These are phyloP conservation scores for Capronia americana DNA, from an alignment of 2,329 filamentous ascomycete genomes.

Conservation along the genomic window DNA sequence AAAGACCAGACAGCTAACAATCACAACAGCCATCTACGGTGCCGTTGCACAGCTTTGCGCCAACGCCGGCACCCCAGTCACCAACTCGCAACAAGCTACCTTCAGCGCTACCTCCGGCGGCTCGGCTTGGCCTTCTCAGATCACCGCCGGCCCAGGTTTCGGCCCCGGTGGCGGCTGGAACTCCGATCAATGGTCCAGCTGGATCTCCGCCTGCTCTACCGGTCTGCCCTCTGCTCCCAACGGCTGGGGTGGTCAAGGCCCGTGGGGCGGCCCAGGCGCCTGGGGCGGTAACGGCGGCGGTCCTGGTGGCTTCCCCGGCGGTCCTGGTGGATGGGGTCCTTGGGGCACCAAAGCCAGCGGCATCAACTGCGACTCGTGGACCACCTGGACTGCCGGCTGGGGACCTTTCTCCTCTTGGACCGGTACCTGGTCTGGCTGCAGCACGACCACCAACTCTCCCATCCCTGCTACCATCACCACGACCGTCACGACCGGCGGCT, in stretches of 20 bases:
- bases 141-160: conserved; percentile 35
- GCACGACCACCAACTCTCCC: conserved; percentile 36
- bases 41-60: conserved; percentile 41
- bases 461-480: conserved; percentile 40
- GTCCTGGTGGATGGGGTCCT: conserved; percentile 34
- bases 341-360: conserved; percentile 40
- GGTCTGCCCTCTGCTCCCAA: conserved; percentile 36
- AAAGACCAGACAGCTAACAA: conserved; percentile 22
- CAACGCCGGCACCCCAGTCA: conserved; percentile 38
- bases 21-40: conserved; percentile 37
- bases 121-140: conserved; percentile 36
- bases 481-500: conserved; percentile 33
- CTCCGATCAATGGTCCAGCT: conserved; percentile 35
- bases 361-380: conserved; percentile 39
- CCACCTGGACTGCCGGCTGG: conserved; percentile 41
- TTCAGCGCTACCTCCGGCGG: conserved; percentile 41
- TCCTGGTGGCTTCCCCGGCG: conserved; percentile 28
- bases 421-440: conserved; percentile 41
- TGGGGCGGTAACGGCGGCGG: conserved; percentile 21
- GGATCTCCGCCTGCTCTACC: conserved; percentile 36
- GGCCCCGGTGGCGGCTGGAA: conserved; percentile 37
- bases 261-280: conserved; percentile 20
- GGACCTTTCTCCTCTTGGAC: conserved; percentile 39
- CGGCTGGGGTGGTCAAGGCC: conserved; percentile 33
- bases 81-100: conserved; percentile 39